Evolutionary conservation across 1,284 basidiomycete species (phyloP).

Genomic region (Malassezia globosa): DNA sequence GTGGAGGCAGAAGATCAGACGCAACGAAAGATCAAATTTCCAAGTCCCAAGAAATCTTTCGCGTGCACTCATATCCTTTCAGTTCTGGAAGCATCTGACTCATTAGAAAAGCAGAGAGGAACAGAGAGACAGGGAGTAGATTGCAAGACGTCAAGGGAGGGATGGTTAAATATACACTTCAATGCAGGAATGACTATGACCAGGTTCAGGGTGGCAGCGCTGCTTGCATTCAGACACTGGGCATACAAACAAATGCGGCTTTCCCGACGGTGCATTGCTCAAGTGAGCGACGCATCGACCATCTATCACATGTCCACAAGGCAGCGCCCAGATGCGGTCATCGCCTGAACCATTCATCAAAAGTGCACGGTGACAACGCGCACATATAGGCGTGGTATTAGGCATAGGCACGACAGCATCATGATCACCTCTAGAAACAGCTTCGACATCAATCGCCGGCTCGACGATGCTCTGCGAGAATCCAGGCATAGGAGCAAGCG

Average conservation of each 20-base stretch:
- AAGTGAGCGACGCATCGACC: slow-evolving; percentile 31
- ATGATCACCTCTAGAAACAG: slow-evolving; percentile 27
- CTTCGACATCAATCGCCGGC: slow-evolving; percentile 39
- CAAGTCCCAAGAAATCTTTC: too few relatives aligned
- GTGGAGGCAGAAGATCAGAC: neutral
- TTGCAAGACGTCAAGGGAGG: too few relatives aligned
- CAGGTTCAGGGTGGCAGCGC: slow-evolving; percentile 26
- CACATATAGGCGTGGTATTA: slow-evolving; percentile 37
- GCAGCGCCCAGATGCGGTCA: slow-evolving; percentile 32
- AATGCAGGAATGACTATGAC: slow-evolving; percentile 22
- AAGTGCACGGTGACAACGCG: slow-evolving; percentile 28
- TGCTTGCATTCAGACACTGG: slow-evolving; percentile 34
- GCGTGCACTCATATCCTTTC: too few relatives aligned
- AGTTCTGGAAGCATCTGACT: too few relatives aligned
- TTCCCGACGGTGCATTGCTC: slow-evolving; percentile 18
- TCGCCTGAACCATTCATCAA: slow-evolving; percentile 27
- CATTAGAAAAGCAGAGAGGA: too few relatives aligned
- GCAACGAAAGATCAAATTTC: too few relatives aligned
- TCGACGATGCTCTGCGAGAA: slow-evolving; percentile 32
- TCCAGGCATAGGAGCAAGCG: slow-evolving; percentile 16
- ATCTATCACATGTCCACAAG: slow-evolving; percentile 40
- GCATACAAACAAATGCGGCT: slow-evolving; percentile 27
- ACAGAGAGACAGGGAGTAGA: too few relatives aligned
- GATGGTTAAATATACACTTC: slow-evolving; percentile 17
- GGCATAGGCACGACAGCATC: slow-evolving; percentile 31